Base-by-base conservation (phyloP, 2,329 filamentous ascomycete genomes). In the Geoglossum cookeanum region DNA sequence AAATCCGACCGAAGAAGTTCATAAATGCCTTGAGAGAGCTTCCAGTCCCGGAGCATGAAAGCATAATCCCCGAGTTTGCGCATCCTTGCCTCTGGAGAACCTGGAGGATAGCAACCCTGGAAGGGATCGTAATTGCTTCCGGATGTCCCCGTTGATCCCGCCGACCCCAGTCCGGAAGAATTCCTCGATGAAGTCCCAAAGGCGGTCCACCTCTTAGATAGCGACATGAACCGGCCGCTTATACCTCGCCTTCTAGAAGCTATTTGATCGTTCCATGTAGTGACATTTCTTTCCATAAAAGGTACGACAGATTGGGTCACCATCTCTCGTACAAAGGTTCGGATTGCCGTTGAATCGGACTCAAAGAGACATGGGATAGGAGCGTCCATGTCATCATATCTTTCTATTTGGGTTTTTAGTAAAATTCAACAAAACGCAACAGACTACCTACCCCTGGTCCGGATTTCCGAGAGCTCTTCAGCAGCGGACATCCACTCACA, bases 21-120 rank as follows among this genome's bases (percentile, higher is more conserved):
- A 67, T 96, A 98, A 0, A 87, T 95, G 11, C 85, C 89, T 63
- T 92, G 80, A 8, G 92, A 87, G 39, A 98, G 74, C 69, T 94
- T 96, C 81, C 85, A 98, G 69, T 98, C 94, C 35, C 92, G 81
- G 42, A 98, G 77, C 90, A 98, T 96, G 65, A 98, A 94, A 9
- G 89, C 84, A 70, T 91, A 97, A 67, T 98, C 92, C 48, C 87
- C 92, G 54, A 98, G 74, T 66, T 94, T 94, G 39, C 92, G 83
- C 80, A 98, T 87, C 55, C 92, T 78, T 3, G 91, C 90, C 72
- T 98, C 94, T 0, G 89, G 83, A 0, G 85, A 75, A 60, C 94
- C 88, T 0, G 87, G 84, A 30, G 79, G 77, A 69, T 97, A 98
- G 67, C 87, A 94, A 1, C 89, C 89, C 63, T 80, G 77, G 5